Conservation (phyloP, 495 filamentous ascomycete species). For the Staphylotrichum longicolle region DNA sequence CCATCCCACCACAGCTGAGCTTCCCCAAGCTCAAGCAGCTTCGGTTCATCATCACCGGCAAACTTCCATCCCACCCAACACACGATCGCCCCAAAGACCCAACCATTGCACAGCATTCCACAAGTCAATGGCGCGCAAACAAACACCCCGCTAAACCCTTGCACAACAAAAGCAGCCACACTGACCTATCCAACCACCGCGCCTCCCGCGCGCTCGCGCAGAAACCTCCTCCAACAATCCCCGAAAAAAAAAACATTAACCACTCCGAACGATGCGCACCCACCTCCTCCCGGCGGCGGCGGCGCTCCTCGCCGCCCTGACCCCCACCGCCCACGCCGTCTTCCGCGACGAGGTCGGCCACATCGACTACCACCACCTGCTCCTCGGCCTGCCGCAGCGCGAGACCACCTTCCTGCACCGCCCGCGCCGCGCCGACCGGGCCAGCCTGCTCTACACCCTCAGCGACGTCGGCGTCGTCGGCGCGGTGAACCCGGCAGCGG, state of each 20-base stretch:
- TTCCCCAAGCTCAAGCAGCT: conserved; percentile 14
- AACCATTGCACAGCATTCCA: too few relatives aligned
- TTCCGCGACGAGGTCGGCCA: conserved; percentile 88
- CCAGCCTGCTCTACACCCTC: conserved; percentile 86
- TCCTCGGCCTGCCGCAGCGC: conserved; percentile 76
- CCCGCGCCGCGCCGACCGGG: conserved; percentile 74
- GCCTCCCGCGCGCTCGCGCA: too few relatives aligned
- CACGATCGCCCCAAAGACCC: too few relatives aligned
- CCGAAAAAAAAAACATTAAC: neutral
- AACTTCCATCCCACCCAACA: neutral
- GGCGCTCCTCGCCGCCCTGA: conserved; percentile 37
- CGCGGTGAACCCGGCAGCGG: conserved; percentile 86
- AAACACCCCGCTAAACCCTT: too few relatives aligned
- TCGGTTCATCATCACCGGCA: neutral
- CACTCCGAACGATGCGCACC: neutral
- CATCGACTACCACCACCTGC: conserved; percentile 88
- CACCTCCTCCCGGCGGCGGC: neutral
- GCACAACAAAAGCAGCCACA: too few relatives aligned
- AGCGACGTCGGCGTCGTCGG: conserved; percentile 78
- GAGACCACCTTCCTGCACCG: conserved; percentile 93
- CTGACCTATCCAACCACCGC: too few relatives aligned
- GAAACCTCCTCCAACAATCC: too few relatives aligned
- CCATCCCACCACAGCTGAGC: conserved; percentile 12
- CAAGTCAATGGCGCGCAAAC: neutral
- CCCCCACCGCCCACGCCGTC: conserved; percentile 58